Percentiles rank a stretch among this genome's conserved stretches.
phyloP scores from a whole-genome alignment of 208 protist genomes.

The Jaenimonas drosophilae region DNA sequence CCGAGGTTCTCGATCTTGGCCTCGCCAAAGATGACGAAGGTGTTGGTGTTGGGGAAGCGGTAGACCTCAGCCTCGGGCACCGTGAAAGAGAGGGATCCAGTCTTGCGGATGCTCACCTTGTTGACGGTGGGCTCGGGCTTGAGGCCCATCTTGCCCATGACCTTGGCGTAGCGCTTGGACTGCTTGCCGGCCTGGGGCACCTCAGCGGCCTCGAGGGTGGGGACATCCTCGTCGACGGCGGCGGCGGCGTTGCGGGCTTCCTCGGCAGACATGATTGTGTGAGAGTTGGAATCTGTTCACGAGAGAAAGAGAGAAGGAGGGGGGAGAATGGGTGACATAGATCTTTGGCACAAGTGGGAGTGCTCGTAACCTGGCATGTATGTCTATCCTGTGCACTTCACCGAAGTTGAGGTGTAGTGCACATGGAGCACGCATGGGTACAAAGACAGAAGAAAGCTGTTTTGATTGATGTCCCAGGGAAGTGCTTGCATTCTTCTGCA shows the following conservation, averaged over 20 bases:
- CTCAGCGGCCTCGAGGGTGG: conserved; percentile 64
- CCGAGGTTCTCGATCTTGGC: conserved; percentile 91
- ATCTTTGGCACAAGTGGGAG: too few species aligned
- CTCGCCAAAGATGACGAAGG: conserved; percentile 97
- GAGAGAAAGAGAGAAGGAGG: conserved; percentile 1
- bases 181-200: conserved; percentile 54
- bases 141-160: conserved; percentile 95
- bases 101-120: conserved; percentile 92
- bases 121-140: conserved; percentile 90
- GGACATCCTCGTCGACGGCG: conserved; percentile 51
- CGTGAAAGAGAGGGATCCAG: conserved; percentile 82
- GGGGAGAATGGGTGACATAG: not conserved
- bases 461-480: not conserved
- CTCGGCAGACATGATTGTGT: conserved; percentile 29
- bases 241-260: conserved; percentile 48
- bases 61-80: conserved; percentile 95
- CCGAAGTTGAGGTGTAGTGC: conserved; percentile 2
- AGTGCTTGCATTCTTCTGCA: too few species aligned
- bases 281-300: not conserved
- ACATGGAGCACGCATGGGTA: not conserved
- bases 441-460: not conserved
- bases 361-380: too few species aligned
- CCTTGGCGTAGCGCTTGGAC: conserved; percentile 95
- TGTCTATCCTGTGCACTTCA: too few species aligned
- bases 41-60: conserved; percentile 92